Base-by-base conservation (phyloP, 345 rosid genomes). In the Cochlearia excelsa region DNA sequence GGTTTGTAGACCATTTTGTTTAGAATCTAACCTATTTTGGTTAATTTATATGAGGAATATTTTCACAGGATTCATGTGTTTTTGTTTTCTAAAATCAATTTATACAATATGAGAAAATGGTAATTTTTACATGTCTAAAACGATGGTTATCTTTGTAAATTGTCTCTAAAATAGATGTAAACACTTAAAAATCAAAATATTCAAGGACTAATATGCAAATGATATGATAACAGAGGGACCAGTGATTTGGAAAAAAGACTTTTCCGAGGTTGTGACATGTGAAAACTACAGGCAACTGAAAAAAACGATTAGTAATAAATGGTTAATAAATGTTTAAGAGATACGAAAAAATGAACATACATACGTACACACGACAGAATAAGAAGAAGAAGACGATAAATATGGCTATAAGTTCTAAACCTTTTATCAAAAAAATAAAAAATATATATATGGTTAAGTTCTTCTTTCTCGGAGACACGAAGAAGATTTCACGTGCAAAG, bases 211-310 rank as follows among this genome's bases (percentile, higher is more conserved):
- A 28, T 10, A 38, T 46, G 26, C 37, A 41, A 16, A 31, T 40
- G 26, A 7, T 3, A 44, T 5, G 31, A 26, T 16, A 16, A 16
- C 23, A 16, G 11, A 34, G 40, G 58, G 58, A 38, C 33, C 38
- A 4, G 55, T 0, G 48, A 46, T 59, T 26, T 26, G 63, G 43
- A 28, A 1, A 11, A 11, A 52, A n/a, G 57, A 31, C 62, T 8
- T 8, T 68, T 48, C 55, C 40, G 7, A 48, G 58, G 39, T 26
- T 41, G 51, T 7, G 54, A 55, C 57, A 62, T 41, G 41, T 62
- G 74, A 69, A 33, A 55, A 61, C 29, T 40, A 62, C 68, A 34
- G 51, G 16, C 33, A 69, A 33, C 68, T 41, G 31, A 40, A 61
- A 5, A 48, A 67, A 31, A 27, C 1, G 45, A 37, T 37, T 33